Base-by-base conservation (phyloP, 2,329 filamentous ascomycete species). In the Penicillium sclerotiorum region DNA sequence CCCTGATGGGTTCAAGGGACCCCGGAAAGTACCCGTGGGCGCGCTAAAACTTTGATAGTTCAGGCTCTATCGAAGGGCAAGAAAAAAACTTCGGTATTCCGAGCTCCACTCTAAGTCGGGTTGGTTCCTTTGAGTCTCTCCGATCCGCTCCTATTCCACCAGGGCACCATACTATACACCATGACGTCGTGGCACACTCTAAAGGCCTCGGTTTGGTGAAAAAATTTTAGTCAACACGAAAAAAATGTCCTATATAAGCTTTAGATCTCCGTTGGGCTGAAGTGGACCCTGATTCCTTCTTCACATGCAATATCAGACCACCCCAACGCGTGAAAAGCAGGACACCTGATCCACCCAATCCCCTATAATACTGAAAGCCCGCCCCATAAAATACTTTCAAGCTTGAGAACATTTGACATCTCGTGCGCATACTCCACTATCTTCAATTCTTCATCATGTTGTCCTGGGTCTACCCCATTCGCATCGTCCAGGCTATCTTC, bases 391-490 rank as follows among this genome's bases (percentile, higher is more conserved):
- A n/a, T n/a, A n/a, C n/a, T n/a, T n/a, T n/a, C n/a, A n/a, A n/a
- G n/a, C n/a, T n/a, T n/a, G n/a, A n/a, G n/a, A n/a, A n/a, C n/a
- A n/a, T n/a, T n/a, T n/a, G n/a, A n/a, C n/a, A n/a, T n/a, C n/a
- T n/a, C n/a, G n/a, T n/a, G n/a, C 5, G 17, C n/a, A 17, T 9
- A 22, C 7, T 32, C 27, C 17, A 22, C 30, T 18, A 11, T 27
- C 21, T 25, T 15, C 27, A 13, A 44, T 40, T 7, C n/a, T 11
- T 22, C 49, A 57, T 37, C 11, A 62, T 62, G 59, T 39, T 62
- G 9, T 46, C 50, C 30, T 62, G 59, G 59, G 57, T 62, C 35
- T 56, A 62, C 22, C 59, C 59, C 11, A 17, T 60, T 15, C 56
- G 59, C 39, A 48, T 62, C 33, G 30, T 59, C 21, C 59, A 62